Evolutionary conservation across 2,329 filamentous ascomycete species (phyloP).

Genomic region (Colletotrichum navitas): DNA sequence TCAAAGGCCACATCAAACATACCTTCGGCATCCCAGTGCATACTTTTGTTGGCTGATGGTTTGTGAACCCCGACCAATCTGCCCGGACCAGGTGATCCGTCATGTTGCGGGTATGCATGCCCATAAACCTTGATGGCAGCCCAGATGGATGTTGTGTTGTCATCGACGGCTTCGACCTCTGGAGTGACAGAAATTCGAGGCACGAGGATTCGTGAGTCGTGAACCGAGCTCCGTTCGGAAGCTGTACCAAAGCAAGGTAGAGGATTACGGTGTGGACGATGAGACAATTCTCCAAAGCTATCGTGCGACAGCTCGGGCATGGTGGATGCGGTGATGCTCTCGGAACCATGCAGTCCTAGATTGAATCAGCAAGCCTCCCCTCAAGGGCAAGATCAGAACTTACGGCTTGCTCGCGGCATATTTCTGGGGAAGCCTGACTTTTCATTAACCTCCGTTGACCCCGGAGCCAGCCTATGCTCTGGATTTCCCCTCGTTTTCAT

Average conservation of each 20-base stretch:
- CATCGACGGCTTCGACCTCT: constrained; percentile 53
- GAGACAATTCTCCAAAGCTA: background rate
- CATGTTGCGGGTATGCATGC: constrained; percentile 49
- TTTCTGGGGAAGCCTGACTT: background rate
- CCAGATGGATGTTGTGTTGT: constrained; percentile 57
- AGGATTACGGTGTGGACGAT: background rate
- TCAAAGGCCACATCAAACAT: background rate
- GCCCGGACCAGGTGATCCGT: background rate
- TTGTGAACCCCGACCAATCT: background rate
- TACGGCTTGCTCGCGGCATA: background rate
- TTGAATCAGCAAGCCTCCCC: background rate
- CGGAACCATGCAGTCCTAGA: background rate
- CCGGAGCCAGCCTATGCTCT: constrained; percentile 12
- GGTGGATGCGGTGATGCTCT: background rate
- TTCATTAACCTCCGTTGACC: background rate
- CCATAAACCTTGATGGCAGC: constrained; percentile 62
- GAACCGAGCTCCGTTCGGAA: background rate
- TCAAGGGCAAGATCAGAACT: background rate
- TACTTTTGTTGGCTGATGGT: background rate
- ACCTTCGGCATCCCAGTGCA: background rate
- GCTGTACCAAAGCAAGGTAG: background rate
- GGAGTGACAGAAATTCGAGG: constrained; percentile 60
- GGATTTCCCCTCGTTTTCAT: constrained; percentile 51
- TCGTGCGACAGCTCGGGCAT: background rate
- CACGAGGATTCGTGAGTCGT: constrained; percentile 49